Base-by-base conservation (phyloP, 1,284 basidiomycete genomes). In the Cerioporus squamosus region DNA sequence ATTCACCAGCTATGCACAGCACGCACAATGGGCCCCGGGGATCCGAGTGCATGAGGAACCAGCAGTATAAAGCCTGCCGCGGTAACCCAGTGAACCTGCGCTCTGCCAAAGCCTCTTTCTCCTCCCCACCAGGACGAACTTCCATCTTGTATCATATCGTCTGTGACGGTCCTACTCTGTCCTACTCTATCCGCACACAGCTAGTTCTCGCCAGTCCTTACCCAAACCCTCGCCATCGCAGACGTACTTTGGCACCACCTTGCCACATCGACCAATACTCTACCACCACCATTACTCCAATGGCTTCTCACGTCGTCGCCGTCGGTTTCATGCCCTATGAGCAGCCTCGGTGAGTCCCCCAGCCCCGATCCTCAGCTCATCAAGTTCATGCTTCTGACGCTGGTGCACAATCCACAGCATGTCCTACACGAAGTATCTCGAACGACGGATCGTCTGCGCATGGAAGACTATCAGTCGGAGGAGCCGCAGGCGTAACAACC, bases 391-490 rank as follows among this genome's bases (percentile, higher is more conserved):
- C 24, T 5, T n/a, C 10, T 15, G 26, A 42, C n/a, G 23, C n/a
- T 40, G 24, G 38, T 57, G 49, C 3, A n/a, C 2, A 40, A 49
- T 8, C 18, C n/a, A 17, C 46, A 72, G 71, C 50, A 60, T 70
- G 53, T 78, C 84, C 14, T 76, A 74, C 64, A 72, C 77, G 26
- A 84, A 83, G 64, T 77, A 77, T 66, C 51, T 88, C 56, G 79
- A 85, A 65, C 85, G 86, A 49, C 81, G 81, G 65, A 72, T 87
- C 62, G 70, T 88, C 55, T 74, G 76, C 42, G 77, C 80, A 15
- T 88, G 86, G 86, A 88, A 88, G 68, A 74, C 78, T 40, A 71
- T 88, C 65, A 87, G 85, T 29, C 74, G 78, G 36, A 74, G 75
- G 31, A 77, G 82, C 39, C 83, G 81, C 61, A 83, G 78, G 59